Evolutionary conservation across 2,329 filamentous ascomycete species (phyloP).

Genomic region (Truncatella angustata): DNA sequence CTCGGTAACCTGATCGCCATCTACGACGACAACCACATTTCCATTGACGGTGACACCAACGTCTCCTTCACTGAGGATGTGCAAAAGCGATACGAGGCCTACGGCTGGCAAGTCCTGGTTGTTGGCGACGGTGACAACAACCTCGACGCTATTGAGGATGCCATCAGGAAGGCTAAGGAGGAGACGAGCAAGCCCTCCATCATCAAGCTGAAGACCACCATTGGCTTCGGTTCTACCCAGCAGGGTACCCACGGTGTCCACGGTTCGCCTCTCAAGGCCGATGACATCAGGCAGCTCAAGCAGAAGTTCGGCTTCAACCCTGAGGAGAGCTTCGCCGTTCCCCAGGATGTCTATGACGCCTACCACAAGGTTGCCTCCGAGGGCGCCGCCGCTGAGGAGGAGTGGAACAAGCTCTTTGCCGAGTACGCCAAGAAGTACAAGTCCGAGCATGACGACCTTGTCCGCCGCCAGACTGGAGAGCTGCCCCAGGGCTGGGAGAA

Average conservation of each 20-base stretch:
- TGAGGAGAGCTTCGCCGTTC: slow-evolving; percentile 86
- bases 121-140: slow-evolving; percentile 89
- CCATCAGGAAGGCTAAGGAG: slow-evolving; percentile 79
- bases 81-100: slow-evolving; percentile 88
- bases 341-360: slow-evolving; percentile 89
- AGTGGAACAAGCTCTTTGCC: slow-evolving; percentile 92
- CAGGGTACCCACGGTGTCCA: slow-evolving; percentile 95
- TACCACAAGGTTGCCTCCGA: slow-evolving; percentile 83
- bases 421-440: slow-evolving; percentile 81
- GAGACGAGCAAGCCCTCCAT: slow-evolving; percentile 96
- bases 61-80: slow-evolving; percentile 97
- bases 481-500: slow-evolving; percentile 98
- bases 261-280: slow-evolving; percentile 91
- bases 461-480: slow-evolving; percentile 74
- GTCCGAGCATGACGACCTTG: slow-evolving; percentile 75
- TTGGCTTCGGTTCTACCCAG: slow-evolving; percentile 90
- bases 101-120: slow-evolving; percentile 88
- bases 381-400: slow-evolving; percentile 84
- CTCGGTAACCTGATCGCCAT: slow-evolving; percentile 95
- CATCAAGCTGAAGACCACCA: slow-evolving; percentile 96
- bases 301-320: slow-evolving; percentile 94
- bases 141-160: slow-evolving; percentile 81
- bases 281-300: slow-evolving; percentile 94
- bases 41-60: slow-evolving; percentile 91
- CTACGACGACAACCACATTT: slow-evolving; percentile 99